Evolutionary conservation across 176 grass and related monocot species (phyloP), one percentile per base, ranked within the genome.

Genomic region (Eleusine indica): DNA sequence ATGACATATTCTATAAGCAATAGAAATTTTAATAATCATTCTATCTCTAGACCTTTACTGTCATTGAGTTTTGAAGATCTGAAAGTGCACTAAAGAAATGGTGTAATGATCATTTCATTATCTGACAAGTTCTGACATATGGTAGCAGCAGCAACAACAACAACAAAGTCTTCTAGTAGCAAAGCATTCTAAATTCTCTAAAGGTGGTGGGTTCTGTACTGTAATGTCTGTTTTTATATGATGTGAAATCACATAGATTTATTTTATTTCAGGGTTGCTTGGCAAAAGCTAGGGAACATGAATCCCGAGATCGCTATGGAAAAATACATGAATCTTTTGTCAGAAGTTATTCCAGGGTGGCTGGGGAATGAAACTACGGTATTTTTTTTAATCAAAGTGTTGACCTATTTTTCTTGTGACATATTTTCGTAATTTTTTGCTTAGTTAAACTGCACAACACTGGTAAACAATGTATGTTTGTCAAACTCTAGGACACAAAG

Each of bases 251-350:
- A 46, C 2, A 11, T 10, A 49, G 3, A 56, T 35, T 44, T 81
- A 19, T 85, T 84, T 8, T 83, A 77, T 58, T 88, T 80, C 70
- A 95, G 93, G 93, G 49, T 70, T 47, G 82, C 88, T 86, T 95
- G 93, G 93, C 93, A 90, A 64, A 90, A 87, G 52, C 58, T 95
- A 68, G 90, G 93, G 66, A 90, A 90, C 80, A 92, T 95, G 93
- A 69, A 88, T 74, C 93, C 93, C 32, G 93, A 95, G 80, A 82
- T 68, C 72, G 93, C 93, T 84, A 95, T 95, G 93, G 93, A 92
- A 78, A 89, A 92, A 51, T 95, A 95, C 78, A 79, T 92, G 70
- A 51, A 62, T 67, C 93, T 95, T 90, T 63, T 95, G 61, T 88
- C 90, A 79, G 83, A 95, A 77, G 79, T 8, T 57, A 63, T 95